Conservation (phyloP, 1,284 basidiomycete genomes). For the Austroboletus novae-zelandiae region DNA sequence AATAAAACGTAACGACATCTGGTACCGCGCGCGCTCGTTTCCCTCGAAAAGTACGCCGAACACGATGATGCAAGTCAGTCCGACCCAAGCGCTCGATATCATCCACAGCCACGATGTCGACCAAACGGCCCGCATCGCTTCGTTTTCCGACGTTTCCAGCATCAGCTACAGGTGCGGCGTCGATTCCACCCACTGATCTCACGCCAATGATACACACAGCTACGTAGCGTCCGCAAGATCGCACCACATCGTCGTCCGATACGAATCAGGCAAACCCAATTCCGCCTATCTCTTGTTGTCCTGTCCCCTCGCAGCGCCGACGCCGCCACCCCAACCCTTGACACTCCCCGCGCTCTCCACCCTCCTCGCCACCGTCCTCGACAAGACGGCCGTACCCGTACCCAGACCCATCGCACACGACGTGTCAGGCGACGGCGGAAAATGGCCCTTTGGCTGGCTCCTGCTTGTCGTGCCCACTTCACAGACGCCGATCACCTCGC, state of each 20-base stretch:
- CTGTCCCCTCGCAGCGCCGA: conserved; percentile 4
- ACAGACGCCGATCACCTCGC: no score
- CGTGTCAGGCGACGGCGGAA: no score
- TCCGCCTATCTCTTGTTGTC: conserved; percentile 25
- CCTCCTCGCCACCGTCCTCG: conserved; percentile 31
- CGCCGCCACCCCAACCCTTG: conserved; percentile 7
- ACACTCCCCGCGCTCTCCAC: conserved; percentile 21
- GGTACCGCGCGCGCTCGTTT: no score
- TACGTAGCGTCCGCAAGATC: conserved; percentile 17
- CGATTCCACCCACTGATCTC: no score
- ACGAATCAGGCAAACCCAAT: conserved; percentile 9
- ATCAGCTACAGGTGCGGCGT: conserved; percentile 25
- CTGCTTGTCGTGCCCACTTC: no score
- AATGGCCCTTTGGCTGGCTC: no score
- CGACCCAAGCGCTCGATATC: conserved; percentile 22
- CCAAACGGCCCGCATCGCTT: conserved; percentile 10
- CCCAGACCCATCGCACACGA: no score
- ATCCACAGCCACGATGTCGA: conserved; percentile 17
- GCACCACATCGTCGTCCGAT: conserved; percentile 7
- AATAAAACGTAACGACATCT: no score
- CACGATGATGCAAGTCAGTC: conserved; percentile 14
- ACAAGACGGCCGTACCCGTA: no score
- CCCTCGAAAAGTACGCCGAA: no score
- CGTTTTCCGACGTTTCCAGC: conserved; percentile 19
- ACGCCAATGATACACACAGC: conserved; percentile 9